These are phyloP conservation scores for Trichoderma citrinoviride DNA, from an alignment of 2,329 filamentous ascomycete genomes.

Conservation along the genomic window DNA sequence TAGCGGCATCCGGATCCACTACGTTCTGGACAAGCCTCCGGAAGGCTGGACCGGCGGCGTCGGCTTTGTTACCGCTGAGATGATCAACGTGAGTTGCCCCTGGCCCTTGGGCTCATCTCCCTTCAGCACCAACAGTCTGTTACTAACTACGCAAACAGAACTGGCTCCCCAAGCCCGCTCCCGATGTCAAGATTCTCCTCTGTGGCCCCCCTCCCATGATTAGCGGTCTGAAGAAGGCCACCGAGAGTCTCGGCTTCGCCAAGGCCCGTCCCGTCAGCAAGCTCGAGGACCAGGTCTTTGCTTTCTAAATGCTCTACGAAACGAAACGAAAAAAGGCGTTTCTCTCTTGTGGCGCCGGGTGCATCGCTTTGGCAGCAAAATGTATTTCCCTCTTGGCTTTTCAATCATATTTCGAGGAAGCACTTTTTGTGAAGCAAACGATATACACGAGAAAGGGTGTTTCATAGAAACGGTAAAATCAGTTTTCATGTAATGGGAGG, in stretches of 20 bases:
- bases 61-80: slow-evolving; percentile 91
- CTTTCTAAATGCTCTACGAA: slow-evolving; percentile 55
- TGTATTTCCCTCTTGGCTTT: background rate
- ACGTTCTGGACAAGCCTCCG: slow-evolving; percentile 94
- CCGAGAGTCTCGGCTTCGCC: slow-evolving; percentile 82
- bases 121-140: background rate
- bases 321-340: background rate
- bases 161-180: slow-evolving; percentile 76
- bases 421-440: background rate
- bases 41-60: slow-evolving; percentile 88
- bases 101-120: background rate
- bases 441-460: slow-evolving; percentile 3
- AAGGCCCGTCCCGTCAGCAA: slow-evolving; percentile 96
- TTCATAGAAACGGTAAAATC: background rate
- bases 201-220: slow-evolving; percentile 98
- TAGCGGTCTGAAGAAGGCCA: slow-evolving; percentile 92
- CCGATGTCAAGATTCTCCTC: slow-evolving; percentile 88
- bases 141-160: slow-evolving; percentile 48
- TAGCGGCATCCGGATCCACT: slow-evolving; percentile 80
- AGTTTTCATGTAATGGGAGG: background rate
- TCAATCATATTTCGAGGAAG: background rate
- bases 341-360: background rate
- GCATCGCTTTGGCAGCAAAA: background rate
- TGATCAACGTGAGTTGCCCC: slow-evolving; percentile 70
- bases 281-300: slow-evolving; percentile 96